Base-by-base conservation (phyloP, 31 red algal genomes). In the Bonnemaisonia californica region DNA sequence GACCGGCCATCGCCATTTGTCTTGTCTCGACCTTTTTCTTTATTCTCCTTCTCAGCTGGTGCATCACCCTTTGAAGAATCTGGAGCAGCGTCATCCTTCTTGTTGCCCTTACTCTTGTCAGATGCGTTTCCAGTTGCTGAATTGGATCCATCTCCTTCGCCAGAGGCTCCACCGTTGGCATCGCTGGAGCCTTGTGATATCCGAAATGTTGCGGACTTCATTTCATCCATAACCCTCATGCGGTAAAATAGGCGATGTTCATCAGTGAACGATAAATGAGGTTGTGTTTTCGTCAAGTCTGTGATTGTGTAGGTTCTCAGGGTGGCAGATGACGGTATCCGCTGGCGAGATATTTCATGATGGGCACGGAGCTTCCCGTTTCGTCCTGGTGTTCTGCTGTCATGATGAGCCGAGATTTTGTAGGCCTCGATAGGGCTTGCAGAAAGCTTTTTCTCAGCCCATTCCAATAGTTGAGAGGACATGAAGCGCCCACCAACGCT, bases 221-320 rank as follows among this genome's bases (percentile, higher is more conserved):
- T 71, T 16, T 89, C 85, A 73, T 89, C 76, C 23, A 89, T 36
- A 8, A 89, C 36, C 2, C 77, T 62, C 18, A 89, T 40, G 2
- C 85, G 75, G 54, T 89, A 89, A 74, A 89, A 89, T 24, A 45
- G 33, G 36, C 85, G 75, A 45, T 89, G 85, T 8, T 13, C 13
- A 38, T 79, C 85, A 11, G 85, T 65, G 36, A 74, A 66, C 28
- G 51, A n/a, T 18, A 36, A 41, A 2, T 72, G 39, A 19, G 65
- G 22, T 36, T 75, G 56, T 11, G 41, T 23, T 19, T 38, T 62
- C 1, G 74, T 72, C 16, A 89, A 32, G 57, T 89, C 85, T 29
- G 27, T 80, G 22, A 89, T 66, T 11, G 27, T 34, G 59, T 74
- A 89, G 36, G 74, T 73, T 32, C 85, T 51, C 32, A 61, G 29